phyloP scores from a whole-genome alignment of 176 grass and related monocot genomes.

The Triticum monococcum region DNA sequence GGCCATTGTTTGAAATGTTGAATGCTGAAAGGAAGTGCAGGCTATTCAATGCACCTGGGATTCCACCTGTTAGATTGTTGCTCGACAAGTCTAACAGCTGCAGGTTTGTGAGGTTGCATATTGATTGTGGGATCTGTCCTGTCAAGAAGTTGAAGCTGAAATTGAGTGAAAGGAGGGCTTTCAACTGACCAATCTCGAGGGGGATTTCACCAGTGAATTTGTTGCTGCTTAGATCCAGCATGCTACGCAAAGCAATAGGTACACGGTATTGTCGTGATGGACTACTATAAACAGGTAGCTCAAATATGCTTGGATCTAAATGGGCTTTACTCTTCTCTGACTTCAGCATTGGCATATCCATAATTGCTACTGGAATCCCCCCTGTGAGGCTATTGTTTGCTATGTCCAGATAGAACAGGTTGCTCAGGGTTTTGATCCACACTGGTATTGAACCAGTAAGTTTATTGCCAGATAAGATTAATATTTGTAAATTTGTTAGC shows the following conservation, averaged over 20 bases:
- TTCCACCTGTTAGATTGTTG: conserved; percentile 22
- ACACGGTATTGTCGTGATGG: not conserved
- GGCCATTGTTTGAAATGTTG: conserved; percentile 28
- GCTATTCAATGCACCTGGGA: not conserved
- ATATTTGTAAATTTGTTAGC: not conserved
- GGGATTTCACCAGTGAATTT: not conserved
- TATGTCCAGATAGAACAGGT: conserved; percentile 12
- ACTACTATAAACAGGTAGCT: not conserved
- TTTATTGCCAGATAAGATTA: not conserved
- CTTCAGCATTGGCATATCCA: not conserved
- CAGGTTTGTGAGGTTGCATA: conserved; percentile 21
- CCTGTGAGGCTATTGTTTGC: conserved; percentile 31
- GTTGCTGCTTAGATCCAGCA: not conserved
- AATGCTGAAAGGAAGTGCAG: conserved; percentile 21
- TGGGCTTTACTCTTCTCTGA: not conserved
- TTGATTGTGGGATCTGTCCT: conserved; percentile 8
- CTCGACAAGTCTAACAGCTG: not conserved
- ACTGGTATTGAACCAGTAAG: conserved; percentile 1
- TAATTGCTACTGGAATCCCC: not conserved
- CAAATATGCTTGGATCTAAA: not conserved
- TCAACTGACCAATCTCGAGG: not conserved
- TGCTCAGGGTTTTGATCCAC: conserved; percentile 15
- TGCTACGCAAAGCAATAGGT: not conserved
- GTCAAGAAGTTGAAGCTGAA: conserved; percentile 17
- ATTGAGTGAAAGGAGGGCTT: not conserved